Evolutionary conservation across 1,284 basidiomycete genomes (phyloP).

Genomic region (Malassezia furfur): DNA sequence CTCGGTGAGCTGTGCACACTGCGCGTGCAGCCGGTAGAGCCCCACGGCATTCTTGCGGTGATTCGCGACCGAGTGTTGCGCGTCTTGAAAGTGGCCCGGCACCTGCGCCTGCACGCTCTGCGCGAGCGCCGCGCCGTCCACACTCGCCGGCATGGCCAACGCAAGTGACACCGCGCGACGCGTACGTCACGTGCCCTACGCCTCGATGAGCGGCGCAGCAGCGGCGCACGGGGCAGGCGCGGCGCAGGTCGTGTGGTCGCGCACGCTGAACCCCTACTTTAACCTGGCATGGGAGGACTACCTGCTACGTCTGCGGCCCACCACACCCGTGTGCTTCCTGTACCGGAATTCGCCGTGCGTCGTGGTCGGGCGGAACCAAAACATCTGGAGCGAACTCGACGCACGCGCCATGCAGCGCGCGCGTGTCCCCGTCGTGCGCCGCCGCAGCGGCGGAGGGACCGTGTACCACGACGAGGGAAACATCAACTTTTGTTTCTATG

Average conservation of each 20-base stretch:
- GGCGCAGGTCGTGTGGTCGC: constrained; percentile 59
- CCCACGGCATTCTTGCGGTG: constrained; percentile 84
- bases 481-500: constrained; percentile 90
- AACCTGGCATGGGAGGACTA: constrained; percentile 81
- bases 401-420: constrained; percentile 54
- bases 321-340: constrained; percentile 59
- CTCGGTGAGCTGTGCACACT: constrained; percentile 58
- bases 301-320: constrained; percentile 19
- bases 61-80: constrained; percentile 70
- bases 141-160: background rate
- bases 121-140: background rate
- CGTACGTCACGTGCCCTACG: background rate
- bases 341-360: constrained; percentile 86
- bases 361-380: constrained; percentile 84
- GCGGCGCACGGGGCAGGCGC: background rate
- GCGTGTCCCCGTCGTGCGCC: constrained; percentile 69
- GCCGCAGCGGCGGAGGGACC: constrained; percentile 89
- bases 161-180: background rate
- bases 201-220: background rate
- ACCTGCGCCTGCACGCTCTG: constrained; percentile 13
- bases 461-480: constrained; percentile 96
- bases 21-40: constrained; percentile 69
- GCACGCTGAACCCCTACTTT: constrained; percentile 76
- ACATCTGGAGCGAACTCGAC: constrained; percentile 96
- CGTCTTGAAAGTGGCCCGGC: constrained; percentile 60